phyloP scores from a whole-genome alignment of 23 red algal genomes.

The Gracilariopsis chorda region DNA sequence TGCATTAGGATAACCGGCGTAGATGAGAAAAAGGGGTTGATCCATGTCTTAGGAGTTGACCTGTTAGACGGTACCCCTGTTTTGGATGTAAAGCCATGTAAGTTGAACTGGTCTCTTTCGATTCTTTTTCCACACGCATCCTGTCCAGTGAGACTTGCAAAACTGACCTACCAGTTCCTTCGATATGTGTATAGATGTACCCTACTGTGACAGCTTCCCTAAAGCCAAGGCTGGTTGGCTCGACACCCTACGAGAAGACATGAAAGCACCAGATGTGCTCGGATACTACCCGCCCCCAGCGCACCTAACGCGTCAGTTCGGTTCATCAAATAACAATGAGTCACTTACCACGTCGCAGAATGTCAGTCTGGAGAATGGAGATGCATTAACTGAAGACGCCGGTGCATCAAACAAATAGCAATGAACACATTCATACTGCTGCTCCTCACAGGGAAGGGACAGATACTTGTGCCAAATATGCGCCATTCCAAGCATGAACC shows the following conservation, averaged over 20 bases:
- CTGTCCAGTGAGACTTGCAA: no score
- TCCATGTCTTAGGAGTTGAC: slow-evolving; percentile 73
- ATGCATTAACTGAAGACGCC: no score
- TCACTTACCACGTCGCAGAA: no score
- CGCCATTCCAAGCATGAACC: no score
- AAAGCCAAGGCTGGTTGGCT: slow-evolving; percentile 68
- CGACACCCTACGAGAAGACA: slow-evolving; percentile 54
- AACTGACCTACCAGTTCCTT: no score
- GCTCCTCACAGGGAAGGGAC: no score
- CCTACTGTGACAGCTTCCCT: slow-evolving; percentile 69
- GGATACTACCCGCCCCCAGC: slow-evolving; percentile 56
- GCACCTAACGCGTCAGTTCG: slow-evolving; percentile 38
- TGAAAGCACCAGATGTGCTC: slow-evolving; percentile 65
- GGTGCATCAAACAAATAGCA: no score
- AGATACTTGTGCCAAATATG: no score
- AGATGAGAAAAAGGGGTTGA: slow-evolving; percentile 50
- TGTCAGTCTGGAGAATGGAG: no score
- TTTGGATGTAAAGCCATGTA: slow-evolving; percentile 79
- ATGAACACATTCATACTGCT: no score
- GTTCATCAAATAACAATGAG: no score
- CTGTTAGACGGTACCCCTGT: slow-evolving; percentile 78
- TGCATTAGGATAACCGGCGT: slow-evolving; percentile 57
- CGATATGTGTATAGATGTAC: slow-evolving; percentile 59
- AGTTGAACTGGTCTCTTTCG: neutral
- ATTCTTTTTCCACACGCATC: no score